A percentile compares a stretch with the other conserved stretches of the same genome.
Evolutionary conservation across 805 yeast species (phyloP).

Genomic region (Suhomyces faveliae): DNA sequence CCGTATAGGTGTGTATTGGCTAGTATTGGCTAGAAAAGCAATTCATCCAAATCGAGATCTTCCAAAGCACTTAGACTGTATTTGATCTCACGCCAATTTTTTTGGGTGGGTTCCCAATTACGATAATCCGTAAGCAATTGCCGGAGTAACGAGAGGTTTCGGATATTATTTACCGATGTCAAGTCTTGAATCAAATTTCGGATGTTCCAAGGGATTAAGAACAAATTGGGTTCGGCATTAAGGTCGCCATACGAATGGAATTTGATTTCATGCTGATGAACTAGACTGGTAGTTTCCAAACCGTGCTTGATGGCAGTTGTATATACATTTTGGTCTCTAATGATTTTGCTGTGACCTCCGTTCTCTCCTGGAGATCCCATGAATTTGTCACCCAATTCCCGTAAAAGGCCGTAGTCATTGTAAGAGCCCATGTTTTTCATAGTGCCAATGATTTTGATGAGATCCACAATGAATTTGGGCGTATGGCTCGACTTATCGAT

Average conservation of each 20-base stretch:
- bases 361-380: slow-evolving; percentile 21
- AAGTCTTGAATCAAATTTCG: slow-evolving; percentile 39
- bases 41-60: slow-evolving; percentile 17
- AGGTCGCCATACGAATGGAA: not conserved
- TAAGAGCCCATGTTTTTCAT: slow-evolving; percentile 36
- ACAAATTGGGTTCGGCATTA: slow-evolving; percentile 14
- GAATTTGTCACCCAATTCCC: slow-evolving; percentile 30
- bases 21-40: not conserved
- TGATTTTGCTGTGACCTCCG: slow-evolving; percentile 31
- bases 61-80: slow-evolving; percentile 34
- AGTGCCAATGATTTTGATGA: slow-evolving; percentile 27
- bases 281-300: slow-evolving; percentile 37
- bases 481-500: slow-evolving; percentile 17
- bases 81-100: slow-evolving; percentile 33
- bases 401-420: slow-evolving; percentile 28
- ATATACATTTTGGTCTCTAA: slow-evolving; percentile 25
- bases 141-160: slow-evolving; percentile 20
- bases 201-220: slow-evolving; percentile 38
- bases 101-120: slow-evolving; percentile 24
- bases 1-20: not conserved
- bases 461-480: slow-evolving; percentile 28
- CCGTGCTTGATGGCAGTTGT: slow-evolving; percentile 28
- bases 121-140: slow-evolving; percentile 25
- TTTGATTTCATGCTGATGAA: slow-evolving; percentile 14
- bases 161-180: slow-evolving; percentile 29